Evolutionary conservation across 108 stramenopile species (phyloP).

Genomic region (Mediolabrus comicus): DNA sequence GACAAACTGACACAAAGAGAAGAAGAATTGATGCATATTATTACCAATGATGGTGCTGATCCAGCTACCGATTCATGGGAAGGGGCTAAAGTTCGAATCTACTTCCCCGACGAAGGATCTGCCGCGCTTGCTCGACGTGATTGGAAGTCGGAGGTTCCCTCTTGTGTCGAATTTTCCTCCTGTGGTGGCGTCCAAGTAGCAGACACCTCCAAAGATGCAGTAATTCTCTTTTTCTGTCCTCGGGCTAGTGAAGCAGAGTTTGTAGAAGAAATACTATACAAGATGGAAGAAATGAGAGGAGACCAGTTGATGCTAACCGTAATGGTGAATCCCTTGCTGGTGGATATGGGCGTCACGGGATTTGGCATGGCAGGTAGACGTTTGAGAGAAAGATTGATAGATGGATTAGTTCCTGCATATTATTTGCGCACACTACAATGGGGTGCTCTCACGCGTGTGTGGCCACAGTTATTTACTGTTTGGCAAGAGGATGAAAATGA

Average conservation of each 20-base stretch:
- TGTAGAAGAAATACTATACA: conserved; percentile 60
- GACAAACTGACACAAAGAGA: conserved; percentile 19
- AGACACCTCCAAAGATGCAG: conserved; percentile 53
- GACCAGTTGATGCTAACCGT: conserved; percentile 61
- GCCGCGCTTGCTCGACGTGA: conserved; percentile 89
- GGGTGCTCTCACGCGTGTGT: conserved; percentile 84
- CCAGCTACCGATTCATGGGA: conserved; percentile 25
- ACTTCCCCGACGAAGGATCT: conserved; percentile 93
- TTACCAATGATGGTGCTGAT: conserved; percentile 54
- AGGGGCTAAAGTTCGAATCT: conserved; percentile 70
- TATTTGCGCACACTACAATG: conserved; percentile 87
- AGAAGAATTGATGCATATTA: conserved; percentile 41
- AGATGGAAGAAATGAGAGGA: conserved; percentile 45
- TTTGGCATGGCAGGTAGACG: conserved; percentile 93
- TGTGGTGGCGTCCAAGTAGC: conserved; percentile 69
- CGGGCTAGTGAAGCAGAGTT: conserved; percentile 73
- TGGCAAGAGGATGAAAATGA: conserved; percentile 90
- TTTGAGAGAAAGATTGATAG: conserved; percentile 84
- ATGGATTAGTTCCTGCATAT: conserved; percentile 67
- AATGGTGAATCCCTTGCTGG: conserved; percentile 90
- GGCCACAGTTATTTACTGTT: conserved; percentile 72
- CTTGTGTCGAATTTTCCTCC: conserved; percentile 70
- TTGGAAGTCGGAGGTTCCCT: conserved; percentile 72
- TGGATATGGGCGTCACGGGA: conserved; percentile 95
- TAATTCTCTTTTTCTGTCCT: conserved; percentile 82